Conservation (phyloP, 352 stramenopile genomes). For the Pythium pyrilobum region DNA sequence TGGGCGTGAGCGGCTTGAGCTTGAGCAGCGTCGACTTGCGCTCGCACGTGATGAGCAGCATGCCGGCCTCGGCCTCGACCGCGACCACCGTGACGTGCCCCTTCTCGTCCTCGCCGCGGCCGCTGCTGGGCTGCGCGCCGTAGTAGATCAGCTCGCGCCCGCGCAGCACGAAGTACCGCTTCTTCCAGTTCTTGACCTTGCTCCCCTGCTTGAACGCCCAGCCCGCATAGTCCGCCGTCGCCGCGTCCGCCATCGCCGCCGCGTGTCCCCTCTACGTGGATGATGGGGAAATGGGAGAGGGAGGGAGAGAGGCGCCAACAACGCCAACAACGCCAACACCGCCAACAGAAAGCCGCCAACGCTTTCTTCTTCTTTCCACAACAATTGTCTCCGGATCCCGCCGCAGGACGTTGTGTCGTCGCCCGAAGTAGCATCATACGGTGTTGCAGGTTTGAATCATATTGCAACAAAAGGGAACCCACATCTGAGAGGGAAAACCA, state of each 20-base stretch:
- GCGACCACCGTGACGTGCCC: constrained; percentile 47
- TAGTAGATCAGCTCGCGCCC: constrained; percentile 60
- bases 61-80: constrained; percentile 37
- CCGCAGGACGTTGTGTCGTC: too few relatives aligned
- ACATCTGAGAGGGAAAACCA: too few relatives aligned
- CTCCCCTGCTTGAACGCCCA: constrained; percentile 74
- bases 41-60: constrained; percentile 52
- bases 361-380: too few relatives aligned
- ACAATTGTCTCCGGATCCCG: too few relatives aligned
- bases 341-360: too few relatives aligned
- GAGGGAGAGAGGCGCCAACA: too few relatives aligned
- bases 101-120: constrained; percentile 45
- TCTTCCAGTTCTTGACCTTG: constrained; percentile 67
- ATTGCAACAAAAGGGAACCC: too few relatives aligned
- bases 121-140: constrained; percentile 28
- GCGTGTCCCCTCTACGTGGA: not conserved
- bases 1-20: constrained; percentile 46
- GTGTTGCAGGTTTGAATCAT: too few relatives aligned
- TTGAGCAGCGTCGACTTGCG: constrained; percentile 51
- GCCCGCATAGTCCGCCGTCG: constrained; percentile 31
- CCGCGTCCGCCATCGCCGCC: not conserved
- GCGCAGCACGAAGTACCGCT: constrained; percentile 62
- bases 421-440: too few relatives aligned
- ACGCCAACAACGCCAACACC: too few relatives aligned
- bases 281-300: too few relatives aligned